Percentiles rank a stretch among this genome's conserved stretches.
phyloP scores from a whole-genome alignment of 2,329 filamentous ascomycete species.

The Parasarocladium wereldwijsianum region DNA sequence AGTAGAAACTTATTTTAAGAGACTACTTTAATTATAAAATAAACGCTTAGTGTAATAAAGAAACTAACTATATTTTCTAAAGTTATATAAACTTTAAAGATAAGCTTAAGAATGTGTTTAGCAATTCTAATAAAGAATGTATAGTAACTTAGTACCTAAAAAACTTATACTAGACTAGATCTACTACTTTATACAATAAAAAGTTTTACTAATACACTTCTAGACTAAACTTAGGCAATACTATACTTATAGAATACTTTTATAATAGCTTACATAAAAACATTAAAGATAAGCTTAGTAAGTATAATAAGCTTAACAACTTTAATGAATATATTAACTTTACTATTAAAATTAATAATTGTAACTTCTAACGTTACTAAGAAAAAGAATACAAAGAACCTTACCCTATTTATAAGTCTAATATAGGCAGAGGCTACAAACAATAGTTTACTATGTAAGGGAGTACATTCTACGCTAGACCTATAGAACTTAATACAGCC shows the following conservation, averaged over 20 bases:
- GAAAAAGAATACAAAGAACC: background rate
- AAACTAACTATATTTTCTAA: background rate
- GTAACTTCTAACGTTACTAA: background rate
- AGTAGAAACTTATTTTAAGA: too few relatives aligned
- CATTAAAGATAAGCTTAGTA: background rate
- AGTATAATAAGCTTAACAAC: background rate
- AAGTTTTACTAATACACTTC: background rate
- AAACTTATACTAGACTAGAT: too few relatives aligned
- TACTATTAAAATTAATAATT: background rate
- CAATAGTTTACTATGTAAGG: background rate
- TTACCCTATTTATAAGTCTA: background rate
- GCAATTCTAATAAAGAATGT: background rate
- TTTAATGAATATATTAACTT: background rate
- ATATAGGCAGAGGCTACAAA: background rate
- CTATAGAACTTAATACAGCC: slow-evolving; percentile 1
- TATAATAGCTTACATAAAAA: background rate
- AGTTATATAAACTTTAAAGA: background rate
- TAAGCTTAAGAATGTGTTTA: background rate
- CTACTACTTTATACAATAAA: background rate
- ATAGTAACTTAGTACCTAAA: background rate
- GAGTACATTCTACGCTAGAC: background rate
- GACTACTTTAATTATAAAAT: background rate
- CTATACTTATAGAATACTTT: background rate
- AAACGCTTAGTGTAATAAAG: background rate
- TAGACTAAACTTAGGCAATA: background rate